These are phyloP conservation scores for Psidium guajava DNA, from an alignment of 345 rosid species.

Conservation along the genomic window DNA sequence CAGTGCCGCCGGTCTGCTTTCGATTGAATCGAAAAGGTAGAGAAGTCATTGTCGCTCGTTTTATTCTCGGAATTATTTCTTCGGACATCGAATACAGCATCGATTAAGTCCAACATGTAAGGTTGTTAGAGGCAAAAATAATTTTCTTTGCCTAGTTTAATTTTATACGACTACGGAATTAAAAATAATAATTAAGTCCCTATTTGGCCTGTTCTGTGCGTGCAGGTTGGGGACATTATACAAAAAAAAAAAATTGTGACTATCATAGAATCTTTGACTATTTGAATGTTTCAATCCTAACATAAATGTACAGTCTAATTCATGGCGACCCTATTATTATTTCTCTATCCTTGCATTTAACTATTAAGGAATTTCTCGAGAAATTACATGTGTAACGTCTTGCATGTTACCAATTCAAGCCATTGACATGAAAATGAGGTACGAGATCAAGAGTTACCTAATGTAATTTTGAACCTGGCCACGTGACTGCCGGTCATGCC, in stretches of 20 bases:
- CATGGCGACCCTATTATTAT: neutral
- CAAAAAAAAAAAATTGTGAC: neutral
- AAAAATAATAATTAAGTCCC: neutral
- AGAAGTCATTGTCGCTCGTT: neutral
- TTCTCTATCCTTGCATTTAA: neutral
- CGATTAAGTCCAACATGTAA: neutral
- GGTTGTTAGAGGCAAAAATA: neutral
- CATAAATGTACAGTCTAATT: neutral
- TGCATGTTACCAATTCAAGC: neutral
- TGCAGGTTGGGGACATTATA: neutral
- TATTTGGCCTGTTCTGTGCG: neutral
- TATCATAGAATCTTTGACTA: neutral
- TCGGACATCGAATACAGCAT: neutral
- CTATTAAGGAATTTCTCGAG: neutral
- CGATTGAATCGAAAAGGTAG: neutral
- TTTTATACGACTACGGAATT: neutral
- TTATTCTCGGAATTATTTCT: neutral
- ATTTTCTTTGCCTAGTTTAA: neutral
- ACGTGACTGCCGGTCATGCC: neutral
- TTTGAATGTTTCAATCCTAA: neutral
- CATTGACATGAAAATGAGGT: neutral
- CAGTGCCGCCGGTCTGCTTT: neutral
- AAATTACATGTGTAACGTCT: neutral
- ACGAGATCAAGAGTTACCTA: neutral
- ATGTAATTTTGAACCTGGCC: neutral